phyloP scores from a whole-genome alignment of 139 green algal species.

The Coccomyxa sp. region DNA sequence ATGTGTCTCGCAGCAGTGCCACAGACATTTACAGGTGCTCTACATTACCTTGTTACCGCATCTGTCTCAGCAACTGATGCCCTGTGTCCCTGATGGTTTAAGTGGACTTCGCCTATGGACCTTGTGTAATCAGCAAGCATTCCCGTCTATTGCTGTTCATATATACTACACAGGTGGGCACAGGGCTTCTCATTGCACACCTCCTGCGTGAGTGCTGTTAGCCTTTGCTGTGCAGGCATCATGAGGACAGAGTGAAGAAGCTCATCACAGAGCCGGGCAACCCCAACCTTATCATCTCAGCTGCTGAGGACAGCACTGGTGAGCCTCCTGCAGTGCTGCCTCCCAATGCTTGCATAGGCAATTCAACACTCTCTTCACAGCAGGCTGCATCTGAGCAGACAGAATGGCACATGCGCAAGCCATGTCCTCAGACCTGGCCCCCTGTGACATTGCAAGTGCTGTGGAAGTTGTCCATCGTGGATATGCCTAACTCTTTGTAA shows the following conservation, averaged over 20 bases:
- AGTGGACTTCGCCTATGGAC: too few relatives aligned
- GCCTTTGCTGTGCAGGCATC: slow-evolving; percentile 6
- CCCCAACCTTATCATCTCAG: slow-evolving; percentile 22
- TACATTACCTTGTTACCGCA: neutral
- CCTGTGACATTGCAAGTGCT: neutral
- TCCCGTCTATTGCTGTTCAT: neutral
- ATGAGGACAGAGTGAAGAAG: slow-evolving; percentile 23
- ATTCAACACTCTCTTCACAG: neutral
- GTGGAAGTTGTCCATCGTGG: too few relatives aligned
- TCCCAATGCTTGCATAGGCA: neutral
- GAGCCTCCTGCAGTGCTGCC: neutral
- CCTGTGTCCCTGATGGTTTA: too few relatives aligned
- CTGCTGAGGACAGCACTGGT: slow-evolving; percentile 22
- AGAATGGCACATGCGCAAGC: neutral
- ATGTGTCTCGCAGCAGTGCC: neutral
- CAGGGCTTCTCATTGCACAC: too few relatives aligned
- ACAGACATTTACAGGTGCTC: neutral
- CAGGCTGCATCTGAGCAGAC: neutral
- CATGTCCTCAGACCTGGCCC: neutral
- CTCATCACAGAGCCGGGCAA: slow-evolving; percentile 22
- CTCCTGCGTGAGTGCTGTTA: too few relatives aligned
- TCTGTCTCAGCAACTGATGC: too few relatives aligned
- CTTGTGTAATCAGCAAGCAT: too few relatives aligned
- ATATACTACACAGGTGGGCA: neutral
- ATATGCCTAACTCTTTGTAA: neutral